Percentiles rank a stretch among this genome's conserved stretches.
These are phyloP conservation scores for Aspergillus clavatus DNA, from an alignment of 2,329 filamentous ascomycete genomes.

Conservation along the genomic window DNA sequence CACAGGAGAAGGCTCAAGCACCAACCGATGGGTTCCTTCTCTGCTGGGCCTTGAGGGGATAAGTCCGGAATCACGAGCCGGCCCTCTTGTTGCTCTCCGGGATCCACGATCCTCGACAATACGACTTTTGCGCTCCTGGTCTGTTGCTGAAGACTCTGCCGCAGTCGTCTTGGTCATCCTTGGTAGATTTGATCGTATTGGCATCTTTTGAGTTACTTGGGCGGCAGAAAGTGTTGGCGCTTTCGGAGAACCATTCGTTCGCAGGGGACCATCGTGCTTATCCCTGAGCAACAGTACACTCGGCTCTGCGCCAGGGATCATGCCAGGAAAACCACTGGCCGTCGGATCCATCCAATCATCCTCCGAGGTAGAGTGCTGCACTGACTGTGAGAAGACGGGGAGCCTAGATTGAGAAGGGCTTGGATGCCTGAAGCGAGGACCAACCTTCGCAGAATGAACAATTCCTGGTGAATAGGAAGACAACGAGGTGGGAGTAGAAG, in stretches of 20 bases:
- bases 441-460: slow-evolving; percentile 36
- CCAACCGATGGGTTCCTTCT: slow-evolving; percentile 61
- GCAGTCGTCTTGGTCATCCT: slow-evolving; percentile 35
- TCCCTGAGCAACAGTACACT: background rate
- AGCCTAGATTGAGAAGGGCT: slow-evolving; percentile 37
- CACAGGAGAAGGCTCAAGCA: slow-evolving; percentile 50
- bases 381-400: slow-evolving; percentile 25
- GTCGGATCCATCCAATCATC: slow-evolving; percentile 15
- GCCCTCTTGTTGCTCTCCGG: slow-evolving; percentile 13
- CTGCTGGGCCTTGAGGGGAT: slow-evolving; percentile 62
- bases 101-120: background rate
- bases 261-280: slow-evolving; percentile 3
- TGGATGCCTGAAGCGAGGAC: slow-evolving; percentile 32
- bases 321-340: slow-evolving; percentile 10
- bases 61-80: slow-evolving; percentile 24
- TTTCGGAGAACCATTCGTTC: slow-evolving; percentile 1
- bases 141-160: slow-evolving; percentile 3
- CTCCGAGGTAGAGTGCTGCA: slow-evolving; percentile 17
- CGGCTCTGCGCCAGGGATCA: slow-evolving; percentile 7
- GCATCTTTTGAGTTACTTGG: slow-evolving; percentile 59
- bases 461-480: slow-evolving; percentile 48
- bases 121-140: background rate
- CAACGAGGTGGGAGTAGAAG: slow-evolving; percentile 47
- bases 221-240: slow-evolving; percentile 47
- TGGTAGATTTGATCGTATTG: slow-evolving; percentile 49